Evolutionary conservation across 1,284 basidiomycete genomes (phyloP).

Genomic region (Tylopilus sp.): DNA sequence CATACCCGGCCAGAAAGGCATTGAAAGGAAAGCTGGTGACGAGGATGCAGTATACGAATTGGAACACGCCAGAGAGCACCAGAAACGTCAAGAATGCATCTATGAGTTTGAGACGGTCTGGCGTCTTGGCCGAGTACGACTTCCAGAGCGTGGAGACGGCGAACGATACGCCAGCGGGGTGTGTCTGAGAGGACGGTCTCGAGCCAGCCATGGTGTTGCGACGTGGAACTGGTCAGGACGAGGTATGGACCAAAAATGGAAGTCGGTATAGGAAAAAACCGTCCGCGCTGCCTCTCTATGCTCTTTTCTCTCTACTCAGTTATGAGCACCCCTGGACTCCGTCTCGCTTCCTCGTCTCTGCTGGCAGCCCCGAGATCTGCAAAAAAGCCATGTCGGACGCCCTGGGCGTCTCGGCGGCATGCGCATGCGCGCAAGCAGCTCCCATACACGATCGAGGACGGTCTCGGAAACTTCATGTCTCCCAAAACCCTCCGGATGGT

Average conservation of each 20-base stretch:
- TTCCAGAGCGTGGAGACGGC: constrained; percentile 65
- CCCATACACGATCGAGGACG: constrained; percentile 63
- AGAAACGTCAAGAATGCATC: constrained; percentile 93
- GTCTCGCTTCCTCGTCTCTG: constrained; percentile 23
- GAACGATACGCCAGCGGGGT: constrained; percentile 31
- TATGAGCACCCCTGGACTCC: constrained; percentile 30
- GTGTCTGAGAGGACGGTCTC: constrained; percentile 35
- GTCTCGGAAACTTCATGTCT: constrained; percentile 72
- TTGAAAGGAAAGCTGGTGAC: constrained; percentile 97
- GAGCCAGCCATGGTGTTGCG: constrained; percentile 29
- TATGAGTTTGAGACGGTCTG: constrained; percentile 87
- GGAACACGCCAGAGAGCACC: constrained; percentile 84
- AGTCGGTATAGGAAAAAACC: constrained; percentile 19
- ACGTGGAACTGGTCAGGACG: constrained; percentile 26
- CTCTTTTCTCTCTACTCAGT: neutral
- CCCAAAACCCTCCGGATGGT: constrained; percentile 63
- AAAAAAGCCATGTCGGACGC: constrained; percentile 4
- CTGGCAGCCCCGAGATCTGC: constrained; percentile 17
- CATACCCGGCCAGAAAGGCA: constrained; percentile 93
- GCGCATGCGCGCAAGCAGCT: constrained; percentile 57
- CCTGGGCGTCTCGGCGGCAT: constrained; percentile 33
- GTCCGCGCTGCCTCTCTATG: neutral
- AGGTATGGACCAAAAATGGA: constrained; percentile 14
- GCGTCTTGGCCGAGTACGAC: constrained; percentile 76
- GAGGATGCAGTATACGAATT: constrained; percentile 90